These are phyloP conservation scores for Trypanosoma rangeli DNA, from an alignment of 208 protist genomes.

Conservation along the genomic window DNA sequence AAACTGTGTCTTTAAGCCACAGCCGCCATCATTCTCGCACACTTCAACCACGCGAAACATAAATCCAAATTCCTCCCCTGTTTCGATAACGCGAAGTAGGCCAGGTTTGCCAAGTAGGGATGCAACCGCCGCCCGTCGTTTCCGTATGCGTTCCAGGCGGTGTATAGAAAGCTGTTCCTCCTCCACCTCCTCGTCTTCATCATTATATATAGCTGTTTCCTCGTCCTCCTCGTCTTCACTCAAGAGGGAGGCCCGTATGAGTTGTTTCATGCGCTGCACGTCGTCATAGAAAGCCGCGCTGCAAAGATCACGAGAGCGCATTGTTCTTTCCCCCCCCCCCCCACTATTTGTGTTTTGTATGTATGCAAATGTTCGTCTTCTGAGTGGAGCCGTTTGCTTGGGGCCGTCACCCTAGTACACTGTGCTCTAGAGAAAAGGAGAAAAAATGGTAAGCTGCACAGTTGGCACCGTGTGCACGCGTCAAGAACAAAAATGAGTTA, in stretches of 20 bases:
- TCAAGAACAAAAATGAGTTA: background rate
- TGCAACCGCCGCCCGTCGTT: slow-evolving; percentile 18
- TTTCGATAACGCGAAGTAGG: slow-evolving; percentile 20
- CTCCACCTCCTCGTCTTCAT: slow-evolving; percentile 36
- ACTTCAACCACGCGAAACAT: slow-evolving; percentile 21
- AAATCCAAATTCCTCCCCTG: slow-evolving; percentile 28
- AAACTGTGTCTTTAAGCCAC: slow-evolving; percentile 37
- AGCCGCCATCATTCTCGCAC: background rate
- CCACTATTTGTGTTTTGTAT: slow-evolving; percentile 17
- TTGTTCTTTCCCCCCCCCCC: slow-evolving; percentile 22
- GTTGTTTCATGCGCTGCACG: slow-evolving; percentile 52
- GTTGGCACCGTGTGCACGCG: background rate
- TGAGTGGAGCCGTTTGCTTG: background rate
- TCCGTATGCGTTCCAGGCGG: background rate
- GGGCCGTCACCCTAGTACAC: background rate
- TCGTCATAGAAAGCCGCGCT: slow-evolving; percentile 73
- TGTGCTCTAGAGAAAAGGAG: background rate
- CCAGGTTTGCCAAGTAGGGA: slow-evolving; percentile 7
- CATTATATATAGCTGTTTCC: slow-evolving; percentile 1
- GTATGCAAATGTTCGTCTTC: too few relatives aligned
- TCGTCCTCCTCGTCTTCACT: slow-evolving; percentile 23
- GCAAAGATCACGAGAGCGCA: slow-evolving; percentile 56
- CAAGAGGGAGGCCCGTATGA: slow-evolving; percentile 33
- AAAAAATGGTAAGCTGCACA: background rate
- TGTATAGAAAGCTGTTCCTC: slow-evolving; percentile 14